These are phyloP conservation scores for Eimeria necatrix DNA, from an alignment of 169 alveolate genomes.

Conservation along the genomic window DNA sequence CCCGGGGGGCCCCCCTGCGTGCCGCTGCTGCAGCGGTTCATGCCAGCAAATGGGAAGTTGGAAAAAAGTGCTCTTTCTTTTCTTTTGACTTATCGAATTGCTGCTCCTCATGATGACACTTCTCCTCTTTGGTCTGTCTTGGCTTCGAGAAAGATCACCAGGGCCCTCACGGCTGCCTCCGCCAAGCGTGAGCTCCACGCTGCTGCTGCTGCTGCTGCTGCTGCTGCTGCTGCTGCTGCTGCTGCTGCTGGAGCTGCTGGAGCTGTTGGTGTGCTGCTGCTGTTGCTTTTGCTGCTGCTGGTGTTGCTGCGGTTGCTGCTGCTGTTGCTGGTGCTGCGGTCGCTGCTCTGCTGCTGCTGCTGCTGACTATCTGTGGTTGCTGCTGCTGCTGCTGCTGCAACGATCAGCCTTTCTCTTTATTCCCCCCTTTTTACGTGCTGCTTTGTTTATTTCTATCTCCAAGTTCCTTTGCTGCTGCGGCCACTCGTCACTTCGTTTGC, in stretches of 20 bases:
- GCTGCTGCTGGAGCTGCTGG: neutral
- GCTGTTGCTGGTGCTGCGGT: too few species aligned
- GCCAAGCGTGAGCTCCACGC: conserved; percentile 27
- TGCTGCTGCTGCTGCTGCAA: too few species aligned
- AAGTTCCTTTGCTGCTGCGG: neutral
- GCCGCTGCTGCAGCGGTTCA: conserved; percentile 16
- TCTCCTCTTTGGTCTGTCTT: conserved; percentile 75
- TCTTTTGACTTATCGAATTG: conserved; percentile 45
- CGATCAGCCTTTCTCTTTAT: neutral
- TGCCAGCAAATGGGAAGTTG: conserved; percentile 50
- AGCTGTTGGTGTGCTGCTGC: too few species aligned
- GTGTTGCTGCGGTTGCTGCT: too few species aligned
- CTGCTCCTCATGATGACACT: conserved; percentile 64
- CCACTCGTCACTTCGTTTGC: too few species aligned
- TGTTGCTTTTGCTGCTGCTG: too few species aligned
- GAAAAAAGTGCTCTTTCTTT: conserved; percentile 69
- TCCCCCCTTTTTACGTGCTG: neutral
- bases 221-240: neutral
- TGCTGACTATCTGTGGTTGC: too few species aligned
- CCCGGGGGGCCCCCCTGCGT: conserved; percentile 1
- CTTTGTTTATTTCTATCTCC: neutral
- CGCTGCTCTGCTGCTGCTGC: neutral
- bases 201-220: too few species aligned
- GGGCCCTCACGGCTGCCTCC: conserved; percentile 9
- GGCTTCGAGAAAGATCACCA: conserved; percentile 27